These are phyloP conservation scores for Leccinum subtestaceum DNA, from an alignment of 768 basidiomycete genomes.

Conservation along the genomic window DNA sequence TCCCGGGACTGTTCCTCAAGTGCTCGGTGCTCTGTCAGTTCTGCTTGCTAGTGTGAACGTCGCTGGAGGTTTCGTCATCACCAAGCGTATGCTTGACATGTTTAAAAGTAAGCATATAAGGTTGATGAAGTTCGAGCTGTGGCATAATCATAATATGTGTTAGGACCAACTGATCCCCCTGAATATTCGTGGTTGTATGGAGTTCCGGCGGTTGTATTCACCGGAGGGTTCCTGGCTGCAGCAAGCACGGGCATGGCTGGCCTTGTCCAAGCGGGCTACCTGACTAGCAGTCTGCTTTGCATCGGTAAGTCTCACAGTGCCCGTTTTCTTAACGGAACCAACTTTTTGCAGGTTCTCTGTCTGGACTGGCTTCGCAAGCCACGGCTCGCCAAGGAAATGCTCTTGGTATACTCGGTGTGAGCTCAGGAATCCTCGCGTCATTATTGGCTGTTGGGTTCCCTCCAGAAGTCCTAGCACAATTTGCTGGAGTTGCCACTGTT, in stretches of 20 bases:
- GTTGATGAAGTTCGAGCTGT: background rate
- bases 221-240: conserved; percentile 78
- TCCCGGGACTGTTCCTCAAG: conserved; percentile 78
- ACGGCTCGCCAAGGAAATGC: conserved; percentile 88
- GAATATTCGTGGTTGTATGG: conserved; percentile 85
- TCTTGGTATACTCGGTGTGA: conserved; percentile 83
- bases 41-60: conserved; percentile 86
- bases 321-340: background rate
- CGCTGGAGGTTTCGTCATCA: conserved; percentile 84
- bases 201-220: conserved; percentile 76
- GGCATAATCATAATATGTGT: conserved; percentile 10
- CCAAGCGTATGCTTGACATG: conserved; percentile 91
- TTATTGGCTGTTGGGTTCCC: conserved; percentile 82
- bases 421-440: conserved; percentile 77
- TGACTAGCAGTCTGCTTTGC: conserved; percentile 82
- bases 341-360: conserved; percentile 58
- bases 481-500: conserved; percentile 71
- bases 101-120: conserved; percentile 63
- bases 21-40: conserved; percentile 78
- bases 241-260: conserved; percentile 84
- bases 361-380: conserved; percentile 72
- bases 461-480: conserved; percentile 70
- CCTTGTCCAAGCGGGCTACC: conserved; percentile 83
- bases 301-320: conserved; percentile 50
- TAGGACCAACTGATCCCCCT: conserved; percentile 80